phyloP scores from a whole-genome alignment of 2,329 filamentous ascomycete genomes.

The Fusarium xylarioides region DNA sequence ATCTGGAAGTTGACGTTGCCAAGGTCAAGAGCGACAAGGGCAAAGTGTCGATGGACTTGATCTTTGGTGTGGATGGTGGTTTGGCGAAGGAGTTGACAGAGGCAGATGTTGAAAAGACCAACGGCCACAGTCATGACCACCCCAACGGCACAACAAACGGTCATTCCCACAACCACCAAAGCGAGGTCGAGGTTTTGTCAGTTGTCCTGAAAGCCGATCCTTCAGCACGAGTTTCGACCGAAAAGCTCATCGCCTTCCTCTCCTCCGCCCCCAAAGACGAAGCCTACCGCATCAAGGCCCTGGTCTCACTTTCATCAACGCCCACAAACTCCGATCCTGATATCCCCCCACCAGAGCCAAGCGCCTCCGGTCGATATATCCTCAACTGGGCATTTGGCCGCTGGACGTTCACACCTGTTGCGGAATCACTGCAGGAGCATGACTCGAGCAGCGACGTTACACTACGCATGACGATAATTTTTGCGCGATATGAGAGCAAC shows the following conservation, averaged over 20 bases:
- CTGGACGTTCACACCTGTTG: conserved; percentile 83
- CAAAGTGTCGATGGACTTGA: conserved; percentile 77
- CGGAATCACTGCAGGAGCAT: conserved; percentile 57
- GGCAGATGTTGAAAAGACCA: conserved; percentile 45
- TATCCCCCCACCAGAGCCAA: conserved; percentile 45
- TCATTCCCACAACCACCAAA: conserved; percentile 68
- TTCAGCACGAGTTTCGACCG: conserved; percentile 59
- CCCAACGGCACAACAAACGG: conserved; percentile 51
- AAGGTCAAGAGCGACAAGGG: conserved; percentile 88
- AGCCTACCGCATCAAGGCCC: conserved; percentile 91
- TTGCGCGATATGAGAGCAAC: conserved; percentile 75
- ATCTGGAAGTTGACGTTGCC: conserved; percentile 81
- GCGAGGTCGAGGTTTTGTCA: conserved; percentile 92
- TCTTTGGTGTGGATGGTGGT: conserved; percentile 89
- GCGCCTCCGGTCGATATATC: conserved; percentile 71
- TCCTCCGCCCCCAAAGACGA: conserved; percentile 86
- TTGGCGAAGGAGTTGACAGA: conserved; percentile 68
- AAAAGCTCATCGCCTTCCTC: conserved; percentile 74
- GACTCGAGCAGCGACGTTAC: conserved; percentile 63
- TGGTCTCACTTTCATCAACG: conserved; percentile 58
- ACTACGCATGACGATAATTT: conserved; percentile 78
- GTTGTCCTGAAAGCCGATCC: conserved; percentile 68
- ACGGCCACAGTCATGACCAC: conserved; percentile 48
- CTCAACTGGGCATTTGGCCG: conserved; percentile 98
- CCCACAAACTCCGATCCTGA: conserved; percentile 63